A percentile compares a stretch with the other conserved stretches of the same genome.
phyloP scores from a whole-genome alignment of 345 rosid genomes.

The Syzygium aromaticum region DNA sequence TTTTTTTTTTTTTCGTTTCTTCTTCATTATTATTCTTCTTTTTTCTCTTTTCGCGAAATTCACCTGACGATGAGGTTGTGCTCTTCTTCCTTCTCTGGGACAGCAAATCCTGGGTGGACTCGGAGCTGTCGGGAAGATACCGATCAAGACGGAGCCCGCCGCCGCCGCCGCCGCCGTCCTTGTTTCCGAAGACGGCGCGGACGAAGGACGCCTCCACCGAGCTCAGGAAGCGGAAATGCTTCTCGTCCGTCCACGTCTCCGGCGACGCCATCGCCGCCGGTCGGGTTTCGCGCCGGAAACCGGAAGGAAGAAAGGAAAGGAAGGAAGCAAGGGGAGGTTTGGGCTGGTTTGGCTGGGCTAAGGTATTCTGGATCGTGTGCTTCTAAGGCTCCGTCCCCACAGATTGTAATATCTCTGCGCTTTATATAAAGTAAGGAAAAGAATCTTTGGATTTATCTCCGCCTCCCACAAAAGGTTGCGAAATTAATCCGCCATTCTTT shows the following conservation, averaged over 20 bases:
- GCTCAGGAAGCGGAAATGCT: conserved; percentile 28
- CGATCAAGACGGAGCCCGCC: conserved; percentile 32
- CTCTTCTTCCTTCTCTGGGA: neutral
- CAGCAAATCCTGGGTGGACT: conserved; percentile 34
- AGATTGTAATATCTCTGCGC: neutral
- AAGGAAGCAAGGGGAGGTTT: rapidly evolving
- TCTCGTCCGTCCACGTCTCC: conserved; percentile 41
- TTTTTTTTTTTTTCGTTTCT: neutral
- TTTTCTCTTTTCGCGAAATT: neutral
- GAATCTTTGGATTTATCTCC: neutral
- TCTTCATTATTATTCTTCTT: too few species aligned
- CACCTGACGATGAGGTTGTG: neutral
- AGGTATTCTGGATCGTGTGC: neutral
- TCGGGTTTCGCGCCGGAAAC: neutral
- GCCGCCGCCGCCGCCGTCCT: neutral
- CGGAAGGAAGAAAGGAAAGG: neutral
- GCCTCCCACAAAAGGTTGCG: neutral
- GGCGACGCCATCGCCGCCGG: neutral
- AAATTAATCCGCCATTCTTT: neutral
- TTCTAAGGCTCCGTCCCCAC: neutral
- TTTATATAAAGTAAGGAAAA: too few species aligned
- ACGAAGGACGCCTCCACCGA: conserved; percentile 46
- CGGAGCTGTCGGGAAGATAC: conserved; percentile 33
- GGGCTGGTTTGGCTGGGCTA: neutral
- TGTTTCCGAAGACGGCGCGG: conserved; percentile 17